Percentiles rank a stretch among this genome's conserved stretches.
These are phyloP conservation scores for Limnanthes douglasii DNA, from an alignment of 345 rosid species.

Conservation along the genomic window DNA sequence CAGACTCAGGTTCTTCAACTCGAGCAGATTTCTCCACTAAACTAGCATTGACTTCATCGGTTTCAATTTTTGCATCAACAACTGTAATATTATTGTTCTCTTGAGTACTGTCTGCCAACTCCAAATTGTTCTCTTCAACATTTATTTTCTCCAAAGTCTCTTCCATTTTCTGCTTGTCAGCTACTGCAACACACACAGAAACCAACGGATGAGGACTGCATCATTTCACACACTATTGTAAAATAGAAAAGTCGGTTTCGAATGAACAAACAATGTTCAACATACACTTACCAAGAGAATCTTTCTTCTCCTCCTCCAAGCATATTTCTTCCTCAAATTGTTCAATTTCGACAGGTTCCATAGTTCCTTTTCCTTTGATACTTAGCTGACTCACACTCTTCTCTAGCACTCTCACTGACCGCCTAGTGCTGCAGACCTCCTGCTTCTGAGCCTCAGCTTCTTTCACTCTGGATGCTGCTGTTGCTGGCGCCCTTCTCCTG, in stretches of 20 bases:
- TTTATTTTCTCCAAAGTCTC: no score
- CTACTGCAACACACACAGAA: no score
- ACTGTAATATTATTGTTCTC: no score
- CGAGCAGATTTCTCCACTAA: no score
- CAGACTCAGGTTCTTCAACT: no score
- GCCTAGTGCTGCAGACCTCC: constrained; percentile 42
- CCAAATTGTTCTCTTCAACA: no score
- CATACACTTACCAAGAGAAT: constrained; percentile 19
- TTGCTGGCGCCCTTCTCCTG: constrained; percentile 20
- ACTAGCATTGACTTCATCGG: constrained; percentile 9
- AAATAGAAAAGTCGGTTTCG: no score
- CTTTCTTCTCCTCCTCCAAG: constrained; percentile 9
- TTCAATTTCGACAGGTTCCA: constrained; percentile 9
- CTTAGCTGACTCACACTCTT: constrained; percentile 36
- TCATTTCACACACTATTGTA: no score
- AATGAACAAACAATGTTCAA: no score
- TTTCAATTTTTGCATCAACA: not conserved
- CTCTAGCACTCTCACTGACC: constrained; percentile 53
- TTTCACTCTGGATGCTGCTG: constrained; percentile 12
- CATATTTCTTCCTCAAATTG: constrained; percentile 9
- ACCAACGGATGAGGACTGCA: no score
- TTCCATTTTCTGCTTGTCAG: no score
- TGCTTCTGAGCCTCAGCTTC: constrained; percentile 9
- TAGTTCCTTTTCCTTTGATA: constrained; percentile 26
- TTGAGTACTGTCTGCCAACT: no score